Evolutionary conservation across 345 rosid genomes (phyloP), one percentile per base, ranked within the genome.

Genomic region (Eucalyptus sp.): DNA sequence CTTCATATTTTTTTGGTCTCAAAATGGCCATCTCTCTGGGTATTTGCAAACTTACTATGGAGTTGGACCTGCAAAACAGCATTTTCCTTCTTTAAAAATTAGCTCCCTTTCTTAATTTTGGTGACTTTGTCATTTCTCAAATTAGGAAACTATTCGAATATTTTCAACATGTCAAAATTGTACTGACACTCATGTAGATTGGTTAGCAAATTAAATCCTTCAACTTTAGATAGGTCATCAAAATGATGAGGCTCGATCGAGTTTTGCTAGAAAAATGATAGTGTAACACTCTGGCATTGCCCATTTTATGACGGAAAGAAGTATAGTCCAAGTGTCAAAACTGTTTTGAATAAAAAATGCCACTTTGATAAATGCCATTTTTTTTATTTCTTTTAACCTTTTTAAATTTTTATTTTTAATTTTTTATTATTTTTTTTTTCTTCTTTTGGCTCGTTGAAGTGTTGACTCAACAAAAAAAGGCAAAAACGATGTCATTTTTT

Each of bases 161-260:
- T 66, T 31, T 66, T 66, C 6, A 66, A 15, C 11, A 3, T 66
- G 41, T 31, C 22, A n/a, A 66, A 31, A n/a, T 33, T 66, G 41
- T 20, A 15, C 0, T 8, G 2, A 66, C 0, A 31, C 22, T 31
- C 20, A 31, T 14, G 71, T 13, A 29, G 4, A 27, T 60, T 27
- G 66, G 7, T 11, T 6, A 60, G 68, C 7, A 60, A 60, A 60
- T 60, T 27, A 13, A 27, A 12, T 12, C 4, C 31, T 60, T 60
- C 3, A 27, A 29, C 37, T 64, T n/a, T 66, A 15, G 41, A 7
- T n/a, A n/a, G 20, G 22, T 31, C 6, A 31, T 0, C 0, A 7
- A 66, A n/a, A 20, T 17, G 6, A 66, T 4, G 11, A 0, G 12
- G 0, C 41, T 14, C 0, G 0, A 15, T n/a, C 1, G 7, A 31